Base-by-base conservation (phyloP, 1,139 yeast genomes). In the Yamadazyma songkhlaensis region DNA sequence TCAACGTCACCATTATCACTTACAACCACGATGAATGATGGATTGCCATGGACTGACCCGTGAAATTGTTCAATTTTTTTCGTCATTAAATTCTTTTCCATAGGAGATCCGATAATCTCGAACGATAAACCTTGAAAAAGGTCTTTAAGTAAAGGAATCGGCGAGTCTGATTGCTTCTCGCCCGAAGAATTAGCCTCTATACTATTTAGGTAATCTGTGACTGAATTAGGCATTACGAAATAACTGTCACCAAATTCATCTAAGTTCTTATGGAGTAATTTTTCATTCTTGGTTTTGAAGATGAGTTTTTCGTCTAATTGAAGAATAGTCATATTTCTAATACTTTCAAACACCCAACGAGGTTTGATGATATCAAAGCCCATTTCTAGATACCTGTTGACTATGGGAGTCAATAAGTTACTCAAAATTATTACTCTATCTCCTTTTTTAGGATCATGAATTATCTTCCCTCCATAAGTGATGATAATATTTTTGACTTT, bases 331-430 rank as follows among this genome's bases (percentile, higher is more conserved):
- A 59, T 50, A 14, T 66, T 57, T 10, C 59, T 50, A 3, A 86
- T 61, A 49, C 95, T 79, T 46, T 85, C 89, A 32, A 78, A 63
- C 6, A 88, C 56, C 95, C 96, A 92, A 13, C 59, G 58, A 1
- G 95, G 90, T 38, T 61, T 70, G 6, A 88, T 53, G 1, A 90
- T 66, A 49, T 83, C 87, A 46, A 68, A 73, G 0, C 81, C 82
- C 25, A 66, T 54, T 4, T 65, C 56, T 3, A 66, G 51, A 35
- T 79, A 58, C 0, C 64, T 60, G 8, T 59, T 55, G 6, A 80
- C 75, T 29, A 68, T 72, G 1, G 73, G 64, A 0, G 84, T 71
- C 10, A 56, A 40, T 31, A 62, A 69, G 39, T 79, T 83, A 11
- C 84, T 74, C 12, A 85, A 54, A 17, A 60, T 62, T 23, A 65